Base-by-base conservation (phyloP, 495 filamentous ascomycete genomes). In the Usnea hakonensis region DNA sequence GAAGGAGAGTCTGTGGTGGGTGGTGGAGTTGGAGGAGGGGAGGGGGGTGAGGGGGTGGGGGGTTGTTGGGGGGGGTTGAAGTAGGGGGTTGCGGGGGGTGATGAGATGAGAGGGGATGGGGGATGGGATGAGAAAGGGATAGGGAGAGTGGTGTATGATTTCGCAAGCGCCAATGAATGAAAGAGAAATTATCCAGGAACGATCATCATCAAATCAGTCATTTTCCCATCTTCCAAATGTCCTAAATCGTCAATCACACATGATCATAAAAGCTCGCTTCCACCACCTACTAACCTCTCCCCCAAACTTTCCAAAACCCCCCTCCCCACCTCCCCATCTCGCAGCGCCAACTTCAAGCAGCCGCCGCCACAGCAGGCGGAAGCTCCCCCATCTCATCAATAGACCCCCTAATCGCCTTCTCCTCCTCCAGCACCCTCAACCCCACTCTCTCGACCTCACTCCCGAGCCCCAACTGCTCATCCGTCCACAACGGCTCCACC, bases 401-500 rank as follows among this genome's bases (percentile, higher is more conserved):
- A 54, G 36, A 43, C 17, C 65, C 56, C n/a, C 57, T 48, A 32
- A 68, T 63, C 30, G 50, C 67, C 48, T 54, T 66, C 33, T 57
- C 61, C 35, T 61, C 58, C 44, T 67, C 62, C 40, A 54, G 19
- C 6, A 61, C 54, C 35, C 54, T 56, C 46, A 67, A 35, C 10
- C 54, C 54, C 30, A 38, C 35, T 46, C 62, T 64, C 54, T 62
- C 62, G 11, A 60, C 54, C 28, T 3, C 9, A 37, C 77, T 75
- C 35, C 77, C 76, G 61, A 96, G 77, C 35, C 86, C 90, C 50
- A 97, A 82, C 78, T 97, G 93, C 67, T 83, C 77, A 67, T 95
- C 85, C 26, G 90, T 89, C 93, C 93, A 97, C 38, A 97, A 86
- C 44, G 85, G 85, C 67, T 85, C 78, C 64, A 83, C 78, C 23